These are phyloP conservation scores for Endoconidiophora laricicola DNA, from an alignment of 2,329 filamentous ascomycete genomes.

Conservation along the genomic window DNA sequence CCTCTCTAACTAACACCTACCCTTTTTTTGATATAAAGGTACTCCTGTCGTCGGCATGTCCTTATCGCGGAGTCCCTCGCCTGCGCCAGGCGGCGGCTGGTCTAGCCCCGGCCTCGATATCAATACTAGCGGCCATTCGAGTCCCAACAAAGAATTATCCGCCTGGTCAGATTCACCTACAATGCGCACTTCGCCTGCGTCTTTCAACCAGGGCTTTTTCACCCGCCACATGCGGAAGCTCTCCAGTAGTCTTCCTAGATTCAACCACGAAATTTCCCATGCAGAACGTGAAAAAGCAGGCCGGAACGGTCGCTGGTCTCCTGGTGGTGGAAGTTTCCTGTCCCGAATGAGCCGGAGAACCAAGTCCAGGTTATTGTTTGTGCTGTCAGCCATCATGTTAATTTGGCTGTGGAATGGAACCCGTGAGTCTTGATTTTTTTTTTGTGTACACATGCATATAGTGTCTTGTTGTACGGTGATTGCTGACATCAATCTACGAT, in stretches of 20 bases:
- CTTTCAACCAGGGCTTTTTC: constrained; percentile 75
- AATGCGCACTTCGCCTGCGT: constrained; percentile 50
- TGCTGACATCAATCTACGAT: constrained; percentile 1
- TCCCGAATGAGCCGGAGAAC: constrained; percentile 44
- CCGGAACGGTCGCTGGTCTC: constrained; percentile 30
- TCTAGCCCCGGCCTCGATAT: constrained; percentile 64
- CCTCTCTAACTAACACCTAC: constrained; percentile 4
- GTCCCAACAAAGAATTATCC: constrained; percentile 27
- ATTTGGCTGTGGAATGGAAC: constrained; percentile 53
- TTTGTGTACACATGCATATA: not conserved
- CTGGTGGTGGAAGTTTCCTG: constrained; percentile 27
- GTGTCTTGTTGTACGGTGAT: not conserved
- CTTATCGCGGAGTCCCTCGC: constrained; percentile 74
- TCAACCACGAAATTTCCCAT: constrained; percentile 40
- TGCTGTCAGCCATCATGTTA: constrained; percentile 42
- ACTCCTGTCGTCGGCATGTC: constrained; percentile 53
- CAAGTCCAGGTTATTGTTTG: constrained; percentile 44
- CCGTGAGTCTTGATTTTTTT: constrained; percentile 37
- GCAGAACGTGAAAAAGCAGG: constrained; percentile 64
- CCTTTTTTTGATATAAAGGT: constrained; percentile 22
- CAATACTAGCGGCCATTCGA: constrained; percentile 50
- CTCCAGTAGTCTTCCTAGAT: constrained; percentile 62
- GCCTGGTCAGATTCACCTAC: constrained; percentile 9
- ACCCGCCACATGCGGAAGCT: constrained; percentile 66
- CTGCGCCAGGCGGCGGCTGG: constrained; percentile 73